Conservation (phyloP, 805 yeast species). For the Lachancea lanzarotensis region DNA sequence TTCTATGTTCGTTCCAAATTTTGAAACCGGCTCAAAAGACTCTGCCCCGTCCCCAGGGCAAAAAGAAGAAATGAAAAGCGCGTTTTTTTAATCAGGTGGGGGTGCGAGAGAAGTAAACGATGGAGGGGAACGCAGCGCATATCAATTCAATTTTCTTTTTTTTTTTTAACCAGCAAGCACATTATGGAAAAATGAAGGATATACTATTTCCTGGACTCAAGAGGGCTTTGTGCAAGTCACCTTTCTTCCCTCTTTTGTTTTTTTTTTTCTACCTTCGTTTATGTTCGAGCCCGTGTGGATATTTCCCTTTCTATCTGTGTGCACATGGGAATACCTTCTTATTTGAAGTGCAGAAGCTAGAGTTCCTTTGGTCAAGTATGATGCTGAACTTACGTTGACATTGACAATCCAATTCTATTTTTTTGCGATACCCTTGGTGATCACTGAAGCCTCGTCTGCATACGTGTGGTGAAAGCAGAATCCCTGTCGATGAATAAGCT, state of each 20-base stretch:
- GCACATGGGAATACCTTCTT: neutral
- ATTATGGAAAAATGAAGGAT: neutral
- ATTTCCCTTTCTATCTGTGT: too few relatives aligned
- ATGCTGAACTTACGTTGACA: too few relatives aligned
- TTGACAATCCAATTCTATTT: too few relatives aligned
- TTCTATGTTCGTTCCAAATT: slow-evolving; percentile 92
- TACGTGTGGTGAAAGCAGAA: too few relatives aligned
- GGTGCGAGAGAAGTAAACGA: neutral
- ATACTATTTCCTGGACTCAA: too few relatives aligned
- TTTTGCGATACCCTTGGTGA: too few relatives aligned
- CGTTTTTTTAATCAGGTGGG: neutral
- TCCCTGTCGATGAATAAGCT: too few relatives aligned
- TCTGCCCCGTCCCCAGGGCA: slow-evolving; percentile 33
- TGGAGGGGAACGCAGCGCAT: neutral
- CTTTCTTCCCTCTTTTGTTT: neutral
- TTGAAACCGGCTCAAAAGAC: slow-evolving; percentile 94
- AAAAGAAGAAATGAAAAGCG: slow-evolving; percentile 26
- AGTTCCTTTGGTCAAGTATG: neutral
- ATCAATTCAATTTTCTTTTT: neutral
- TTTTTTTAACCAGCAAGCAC: neutral
- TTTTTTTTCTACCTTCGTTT: neutral
- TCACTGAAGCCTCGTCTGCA: too few relatives aligned
- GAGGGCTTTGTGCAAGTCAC: neutral
- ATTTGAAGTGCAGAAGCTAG: neutral
- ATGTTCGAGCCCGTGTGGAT: too few relatives aligned